Evolutionary conservation across 257 asterid species (phyloP).

Genomic region (Schizonepeta tenuifolia): DNA sequence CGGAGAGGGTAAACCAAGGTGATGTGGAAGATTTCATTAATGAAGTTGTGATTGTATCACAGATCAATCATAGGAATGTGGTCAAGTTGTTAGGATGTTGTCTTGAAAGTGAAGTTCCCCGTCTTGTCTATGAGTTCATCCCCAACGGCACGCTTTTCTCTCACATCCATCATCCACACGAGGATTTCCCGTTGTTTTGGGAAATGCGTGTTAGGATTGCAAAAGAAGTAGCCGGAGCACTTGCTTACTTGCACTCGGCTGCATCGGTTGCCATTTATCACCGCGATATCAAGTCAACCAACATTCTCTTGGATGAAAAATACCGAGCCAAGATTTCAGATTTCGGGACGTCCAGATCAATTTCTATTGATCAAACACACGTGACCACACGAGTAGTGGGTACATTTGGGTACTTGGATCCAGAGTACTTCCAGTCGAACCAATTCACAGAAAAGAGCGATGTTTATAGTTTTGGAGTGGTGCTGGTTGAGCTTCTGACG

Average conservation of each 20-base stretch:
- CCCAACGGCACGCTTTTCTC: slow-evolving; percentile 44
- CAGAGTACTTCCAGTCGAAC: slow-evolving; percentile 44
- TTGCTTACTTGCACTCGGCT: slow-evolving; percentile 49
- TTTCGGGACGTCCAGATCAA: slow-evolving; percentile 40
- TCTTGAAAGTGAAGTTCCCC: slow-evolving; percentile 45
- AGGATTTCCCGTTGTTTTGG: slow-evolving; percentile 41
- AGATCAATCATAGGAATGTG: slow-evolving; percentile 38
- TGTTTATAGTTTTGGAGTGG: slow-evolving; percentile 49
- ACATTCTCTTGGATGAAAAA: slow-evolving; percentile 41
- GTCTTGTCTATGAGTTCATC: slow-evolving; percentile 42
- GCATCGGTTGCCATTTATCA: slow-evolving; percentile 49
- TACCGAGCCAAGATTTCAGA: slow-evolving; percentile 41
- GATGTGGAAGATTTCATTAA: slow-evolving; percentile 33
- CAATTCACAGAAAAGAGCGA: slow-evolving; percentile 53
- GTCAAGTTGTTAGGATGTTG: too few relatives aligned
- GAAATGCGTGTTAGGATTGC: slow-evolving; percentile 41
- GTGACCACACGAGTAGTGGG: slow-evolving; percentile 37
- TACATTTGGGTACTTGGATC: too few relatives aligned
- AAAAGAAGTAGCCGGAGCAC: too few relatives aligned
- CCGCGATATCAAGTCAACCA: slow-evolving; percentile 44
- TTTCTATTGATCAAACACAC: too few relatives aligned
- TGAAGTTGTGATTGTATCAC: slow-evolving; percentile 37
- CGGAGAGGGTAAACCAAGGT: slow-evolving; percentile 8
- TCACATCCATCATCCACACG: slow-evolving; percentile 43
- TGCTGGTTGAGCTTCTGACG: slow-evolving; percentile 52